Base-by-base conservation (phyloP, 352 stramenopile species). In the Phytopythium aichiense region DNA sequence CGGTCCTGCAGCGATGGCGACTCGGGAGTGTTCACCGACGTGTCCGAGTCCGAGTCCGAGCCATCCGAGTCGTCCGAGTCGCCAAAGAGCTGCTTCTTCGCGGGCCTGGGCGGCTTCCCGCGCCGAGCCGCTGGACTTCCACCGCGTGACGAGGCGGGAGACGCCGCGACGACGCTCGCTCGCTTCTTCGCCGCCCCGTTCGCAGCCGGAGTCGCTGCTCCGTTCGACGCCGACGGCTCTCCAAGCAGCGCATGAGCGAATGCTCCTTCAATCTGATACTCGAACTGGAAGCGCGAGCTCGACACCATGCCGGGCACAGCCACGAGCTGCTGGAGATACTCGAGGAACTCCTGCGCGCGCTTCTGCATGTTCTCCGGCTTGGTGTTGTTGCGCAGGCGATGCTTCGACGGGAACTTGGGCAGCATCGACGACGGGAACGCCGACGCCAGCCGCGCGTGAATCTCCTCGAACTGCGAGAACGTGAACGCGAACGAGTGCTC, bases 321-420 rank as follows among this genome's bases (percentile, higher is more conserved):
- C 7, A 93, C 66, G 7, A 94, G 65, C 28, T 87, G 72, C 57
- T 91, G 73, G 31, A 94, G 76, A 49, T 94, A 94, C 53, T 84
- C 58, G 22, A 85, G 69, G 37, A 93, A 83, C 55, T 94, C 86
- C 52, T 90, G 77, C 2, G 78, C 86, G n/a, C 86, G 82, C 68
- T 92, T 94, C 62, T 89, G 73, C 80, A 94, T 89, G 43, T 92
- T 92, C 28, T 94, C 86, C 0, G 84, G 79, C 58, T 94, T 94
- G 16, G 68, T 88, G 56, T 87, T 88, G 66, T 92, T 93, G 31
- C 82, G 84, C 20, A 87, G 62, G 20, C 73, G 68, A 50, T 94
- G 84, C 58, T 92, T 94, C 0, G 84, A 84, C 16, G 86, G 86
- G 54, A 94, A 91, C 56, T 91, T 94, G 2, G 84, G 86, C 33